Evolutionary conservation across 2,329 filamentous ascomycete species (phyloP).

Genomic region (Colletotrichum australisinense): DNA sequence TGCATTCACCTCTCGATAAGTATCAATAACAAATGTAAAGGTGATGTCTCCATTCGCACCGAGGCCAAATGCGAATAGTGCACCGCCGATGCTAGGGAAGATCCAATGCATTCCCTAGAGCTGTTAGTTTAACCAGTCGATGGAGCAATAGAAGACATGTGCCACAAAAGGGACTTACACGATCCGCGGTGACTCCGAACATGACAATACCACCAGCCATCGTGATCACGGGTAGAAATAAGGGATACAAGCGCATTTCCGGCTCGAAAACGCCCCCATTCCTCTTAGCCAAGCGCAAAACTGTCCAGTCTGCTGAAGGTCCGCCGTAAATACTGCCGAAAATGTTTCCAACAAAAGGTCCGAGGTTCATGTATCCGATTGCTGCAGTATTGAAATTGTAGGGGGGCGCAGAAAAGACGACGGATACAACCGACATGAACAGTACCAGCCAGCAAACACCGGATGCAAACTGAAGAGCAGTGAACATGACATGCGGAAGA

Average conservation of each 20-base stretch:
- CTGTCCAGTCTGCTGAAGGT: slow-evolving; percentile 50
- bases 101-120: slow-evolving; percentile 52
- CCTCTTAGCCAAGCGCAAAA: slow-evolving; percentile 47
- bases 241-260: slow-evolving; percentile 52
- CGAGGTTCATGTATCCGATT: slow-evolving; percentile 42
- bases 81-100: slow-evolving; percentile 47
- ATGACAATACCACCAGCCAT: slow-evolving; percentile 48
- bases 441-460: slow-evolving; percentile 51
- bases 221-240: slow-evolving; percentile 41
- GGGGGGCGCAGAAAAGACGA: slow-evolving; percentile 45
- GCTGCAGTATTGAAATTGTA: slow-evolving; percentile 42
- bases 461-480: slow-evolving; percentile 52
- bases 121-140: background rate
- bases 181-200: slow-evolving; percentile 47
- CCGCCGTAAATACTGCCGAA: slow-evolving; percentile 50
- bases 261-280: slow-evolving; percentile 55
- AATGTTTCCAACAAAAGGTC: slow-evolving; percentile 50
- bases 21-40: slow-evolving; percentile 48
- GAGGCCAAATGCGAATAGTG: slow-evolving; percentile 50
- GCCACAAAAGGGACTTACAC: slow-evolving; percentile 39
- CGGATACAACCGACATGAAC: slow-evolving; percentile 43
- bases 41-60: slow-evolving; percentile 47
- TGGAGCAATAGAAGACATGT: background rate
- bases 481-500: slow-evolving; percentile 49
- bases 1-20: slow-evolving; percentile 47